phyloP scores from a whole-genome alignment of 768 basidiomycete genomes.

The Tylopilus intermedius region DNA sequence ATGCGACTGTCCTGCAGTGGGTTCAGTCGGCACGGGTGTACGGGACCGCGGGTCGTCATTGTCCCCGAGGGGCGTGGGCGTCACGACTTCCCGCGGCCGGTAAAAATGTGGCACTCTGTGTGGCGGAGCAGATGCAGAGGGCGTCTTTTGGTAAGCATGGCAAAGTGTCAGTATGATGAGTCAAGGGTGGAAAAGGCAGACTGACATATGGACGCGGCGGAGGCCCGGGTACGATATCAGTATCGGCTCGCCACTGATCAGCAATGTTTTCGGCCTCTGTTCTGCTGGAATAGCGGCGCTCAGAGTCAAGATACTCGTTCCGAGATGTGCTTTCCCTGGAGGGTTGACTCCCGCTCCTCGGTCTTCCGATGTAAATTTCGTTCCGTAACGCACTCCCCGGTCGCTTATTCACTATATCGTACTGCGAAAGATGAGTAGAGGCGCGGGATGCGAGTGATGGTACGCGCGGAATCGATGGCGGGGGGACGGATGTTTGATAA shows the following conservation, averaged over 20 bases:
- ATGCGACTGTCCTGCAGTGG: neutral
- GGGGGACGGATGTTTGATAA: constrained; percentile 18
- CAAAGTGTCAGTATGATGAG: constrained; percentile 3
- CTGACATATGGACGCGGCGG: constrained; percentile 21
- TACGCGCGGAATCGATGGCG: constrained; percentile 8
- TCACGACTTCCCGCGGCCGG: constrained; percentile 30
- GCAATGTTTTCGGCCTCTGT: constrained; percentile 25
- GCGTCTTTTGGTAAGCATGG: constrained; percentile 13
- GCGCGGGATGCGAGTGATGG: constrained; percentile 25
- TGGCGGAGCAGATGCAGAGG: constrained; percentile 9
- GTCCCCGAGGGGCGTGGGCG: constrained; percentile 24
- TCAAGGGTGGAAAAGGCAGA: neutral
- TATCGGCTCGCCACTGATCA: constrained; percentile 31
- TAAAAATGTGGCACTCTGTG: constrained; percentile 16
- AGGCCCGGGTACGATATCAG: constrained; percentile 18
- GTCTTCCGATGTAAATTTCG: constrained; percentile 18
- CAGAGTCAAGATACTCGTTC: constrained; percentile 14
- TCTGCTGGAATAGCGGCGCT: constrained; percentile 14
- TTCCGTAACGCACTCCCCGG: constrained; percentile 24
- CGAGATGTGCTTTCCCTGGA: constrained; percentile 17
- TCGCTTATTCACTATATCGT: constrained; percentile 27
- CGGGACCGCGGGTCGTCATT: constrained; percentile 12
- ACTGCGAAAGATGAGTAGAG: constrained; percentile 30
- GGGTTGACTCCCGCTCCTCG: constrained; percentile 24
- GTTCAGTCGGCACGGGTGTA: constrained; percentile 13